Evolutionary conservation across 2,329 filamentous ascomycete genomes (phyloP).

Genomic region (Alternaria hordeiaustralica): DNA sequence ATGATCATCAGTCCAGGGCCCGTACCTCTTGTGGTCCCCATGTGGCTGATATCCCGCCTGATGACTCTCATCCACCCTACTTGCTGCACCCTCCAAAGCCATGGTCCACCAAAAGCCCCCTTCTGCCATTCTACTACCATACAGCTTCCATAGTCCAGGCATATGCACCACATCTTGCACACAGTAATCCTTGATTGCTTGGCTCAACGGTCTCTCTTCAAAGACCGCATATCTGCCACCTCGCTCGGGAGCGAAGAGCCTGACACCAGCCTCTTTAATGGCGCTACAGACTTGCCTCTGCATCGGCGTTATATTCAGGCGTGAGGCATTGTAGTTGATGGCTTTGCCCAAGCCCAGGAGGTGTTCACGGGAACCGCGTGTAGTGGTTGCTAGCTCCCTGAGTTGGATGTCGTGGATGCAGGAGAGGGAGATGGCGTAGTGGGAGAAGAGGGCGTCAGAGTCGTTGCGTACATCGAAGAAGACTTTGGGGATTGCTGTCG

Average conservation of each 20-base stretch:
- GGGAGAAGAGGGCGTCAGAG: constrained; percentile 32
- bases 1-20: background rate
- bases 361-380: background rate
- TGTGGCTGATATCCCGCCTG: background rate
- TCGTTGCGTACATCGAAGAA: constrained; percentile 41
- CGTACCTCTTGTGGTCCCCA: background rate
- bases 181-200: background rate
- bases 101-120: background rate
- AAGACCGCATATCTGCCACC: background rate
- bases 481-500: constrained; percentile 30
- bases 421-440: constrained; percentile 20
- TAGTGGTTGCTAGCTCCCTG: constrained; percentile 23
- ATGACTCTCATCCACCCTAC: background rate
- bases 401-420: constrained; percentile 25
- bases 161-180: background rate
- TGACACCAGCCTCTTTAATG: background rate
- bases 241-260: background rate
- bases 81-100: background rate
- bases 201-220: background rate
- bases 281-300: background rate
- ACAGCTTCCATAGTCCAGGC: background rate
- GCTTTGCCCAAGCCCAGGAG: background rate
- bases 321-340: background rate
- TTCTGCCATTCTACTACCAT: background rate
- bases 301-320: background rate